Evolutionary conservation across 2,329 filamentous ascomycete species (phyloP), one percentile per base, ranked within the genome.

Genomic region (Tolypocladium ovalisporum): DNA sequence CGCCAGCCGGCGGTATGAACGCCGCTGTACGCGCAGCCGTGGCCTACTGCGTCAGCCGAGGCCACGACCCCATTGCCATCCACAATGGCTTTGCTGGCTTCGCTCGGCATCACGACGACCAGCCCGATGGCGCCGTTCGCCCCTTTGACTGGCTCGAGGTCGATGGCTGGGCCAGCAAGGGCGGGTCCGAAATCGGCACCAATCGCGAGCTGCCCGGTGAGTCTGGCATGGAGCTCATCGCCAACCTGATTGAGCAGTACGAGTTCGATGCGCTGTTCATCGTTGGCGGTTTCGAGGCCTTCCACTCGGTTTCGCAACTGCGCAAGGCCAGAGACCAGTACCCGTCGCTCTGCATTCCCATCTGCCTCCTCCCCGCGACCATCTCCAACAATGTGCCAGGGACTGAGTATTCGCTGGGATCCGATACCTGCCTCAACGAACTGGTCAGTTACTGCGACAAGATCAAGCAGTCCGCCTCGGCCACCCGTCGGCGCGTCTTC

Each of bases 331-430:
- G 91, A 57, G 81, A 84, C 39, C 75, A 89, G 60, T 96, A 89
- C 73, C 85, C 89, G 13, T 87, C 88, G 1, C 88, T 99, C 69
- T 91, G 90, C 72, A 97, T 99, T 62, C 94, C 94, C 24, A 90
- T 97, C 80, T 83, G 88, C 56, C 81, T 97, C 47, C 80, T 99
- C 32, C 94, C 94, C 0, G 94, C 94, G n/a, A 99, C 94, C 12
- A 93, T 99, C 65, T 96, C 90, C 63, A 99, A 99, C 80, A 99
- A 99, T 71, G 94, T 99, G 5, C 94, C 94, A 0, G 94, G 94
- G 42, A 96, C 93, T 0, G 94, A 99, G 73, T 97, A 97, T 77
- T 97, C 91, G 1, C 84, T 99, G 52, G 94, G 94, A 49, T 96
- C 91, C 36, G 94, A 99, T 68, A 99, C 94, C 1, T 97, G 94